A percentile compares a stretch with the other conserved stretches of the same genome.
Evolutionary conservation across 805 yeast genomes (phyloP).

Genomic region (Sugiyamaella marilandica): DNA sequence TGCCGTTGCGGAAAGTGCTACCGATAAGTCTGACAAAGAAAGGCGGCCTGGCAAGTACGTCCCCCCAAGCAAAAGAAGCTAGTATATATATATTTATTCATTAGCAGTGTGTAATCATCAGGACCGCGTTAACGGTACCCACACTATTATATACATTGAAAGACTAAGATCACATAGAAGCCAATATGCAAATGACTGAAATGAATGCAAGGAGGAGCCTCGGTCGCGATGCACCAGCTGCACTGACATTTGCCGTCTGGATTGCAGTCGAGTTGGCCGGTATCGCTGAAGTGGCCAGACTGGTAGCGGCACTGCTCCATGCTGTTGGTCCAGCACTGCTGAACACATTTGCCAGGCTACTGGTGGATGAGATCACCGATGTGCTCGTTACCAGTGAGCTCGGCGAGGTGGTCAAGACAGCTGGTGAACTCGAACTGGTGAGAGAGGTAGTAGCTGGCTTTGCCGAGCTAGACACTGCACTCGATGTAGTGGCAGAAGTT

Average conservation of each 20-base stretch:
- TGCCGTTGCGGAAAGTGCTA: not conserved
- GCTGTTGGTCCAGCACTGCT: no score
- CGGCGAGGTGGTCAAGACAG: not conserved
- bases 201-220: not conserved
- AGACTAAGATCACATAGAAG: not conserved
- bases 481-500: not conserved
- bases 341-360: no score
- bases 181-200: not conserved
- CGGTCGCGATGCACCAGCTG: not conserved
- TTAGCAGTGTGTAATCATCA: not conserved
- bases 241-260: not conserved
- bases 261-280: not conserved
- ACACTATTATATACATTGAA: not conserved
- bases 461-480: not conserved
- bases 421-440: not conserved
- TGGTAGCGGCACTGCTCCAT: not conserved
- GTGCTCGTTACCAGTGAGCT: not conserved
- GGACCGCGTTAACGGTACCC: not conserved
- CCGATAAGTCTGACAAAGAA: not conserved
- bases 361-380: not conserved
- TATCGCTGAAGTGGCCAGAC: not conserved
- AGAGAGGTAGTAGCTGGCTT: not conserved
- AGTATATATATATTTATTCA: not conserved
- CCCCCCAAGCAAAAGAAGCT: slow-evolving; percentile 16
- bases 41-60: slow-evolving; percentile 1